A percentile compares a stretch with the other conserved stretches of the same genome.
Evolutionary conservation across 768 basidiomycete genomes (phyloP).

Genomic region (Lentinula edodes): DNA sequence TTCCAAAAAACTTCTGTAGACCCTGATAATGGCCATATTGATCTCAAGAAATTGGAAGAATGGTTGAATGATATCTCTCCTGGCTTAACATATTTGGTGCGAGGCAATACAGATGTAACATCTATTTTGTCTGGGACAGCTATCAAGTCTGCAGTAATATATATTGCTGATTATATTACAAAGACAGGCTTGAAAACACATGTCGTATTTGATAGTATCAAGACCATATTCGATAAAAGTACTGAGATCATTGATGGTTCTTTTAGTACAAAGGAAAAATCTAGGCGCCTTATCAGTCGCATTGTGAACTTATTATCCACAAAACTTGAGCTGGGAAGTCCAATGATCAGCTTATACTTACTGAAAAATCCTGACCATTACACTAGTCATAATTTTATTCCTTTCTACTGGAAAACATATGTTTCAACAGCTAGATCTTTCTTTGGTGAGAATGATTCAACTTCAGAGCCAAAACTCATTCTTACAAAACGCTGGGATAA

Average conservation of each 20-base stretch:
- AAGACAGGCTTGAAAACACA: slow-evolving; percentile 34
- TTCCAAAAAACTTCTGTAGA: slow-evolving; percentile 18
- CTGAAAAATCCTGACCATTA: slow-evolving; percentile 33
- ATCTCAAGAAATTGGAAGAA: slow-evolving; percentile 26
- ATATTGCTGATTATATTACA: slow-evolving; percentile 39
- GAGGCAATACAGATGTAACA: slow-evolving; percentile 35
- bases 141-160: slow-evolving; percentile 30
- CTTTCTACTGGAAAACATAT: slow-evolving; percentile 28
- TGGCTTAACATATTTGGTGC: slow-evolving; percentile 24
- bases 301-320: slow-evolving; percentile 30
- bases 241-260: slow-evolving; percentile 15
- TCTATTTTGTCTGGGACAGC: slow-evolving; percentile 32
- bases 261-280: slow-evolving; percentile 13
- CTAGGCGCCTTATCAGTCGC: slow-evolving; percentile 25
- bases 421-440: slow-evolving; percentile 15
- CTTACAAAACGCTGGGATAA: slow-evolving; percentile 12
- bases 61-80: slow-evolving; percentile 31
- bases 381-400: slow-evolving; percentile 26
- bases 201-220: slow-evolving; percentile 2
- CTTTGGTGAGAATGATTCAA: slow-evolving; percentile 11
- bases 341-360: slow-evolving; percentile 29
- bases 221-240: slow-evolving; percentile 19
- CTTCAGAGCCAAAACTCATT: slow-evolving; percentile 14
- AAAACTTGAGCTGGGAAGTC: slow-evolving; percentile 30
- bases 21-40: slow-evolving; percentile 19